Evolutionary conservation across 192 early-diverging fungal genomes (phyloP).

Genomic region (Tieghemiomyces parasiticus): DNA sequence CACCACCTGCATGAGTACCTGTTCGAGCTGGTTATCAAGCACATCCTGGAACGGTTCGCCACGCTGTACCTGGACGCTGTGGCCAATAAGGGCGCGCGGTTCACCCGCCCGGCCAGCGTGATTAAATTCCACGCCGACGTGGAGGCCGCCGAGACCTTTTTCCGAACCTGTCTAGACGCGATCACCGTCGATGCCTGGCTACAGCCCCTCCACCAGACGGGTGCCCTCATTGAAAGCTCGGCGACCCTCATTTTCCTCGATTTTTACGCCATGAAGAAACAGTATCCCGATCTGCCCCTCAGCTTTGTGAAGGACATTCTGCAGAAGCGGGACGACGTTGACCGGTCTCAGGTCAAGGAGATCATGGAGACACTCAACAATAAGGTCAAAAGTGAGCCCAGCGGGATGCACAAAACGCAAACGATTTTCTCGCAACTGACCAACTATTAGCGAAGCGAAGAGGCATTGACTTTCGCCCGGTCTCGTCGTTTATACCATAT

Average conservation of each 20-base stretch:
- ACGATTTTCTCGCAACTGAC: background rate
- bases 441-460: background rate
- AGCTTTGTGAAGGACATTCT: conserved; percentile 85
- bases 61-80: conserved; percentile 78
- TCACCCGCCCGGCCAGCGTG: conserved; percentile 46
- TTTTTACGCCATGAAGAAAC: conserved; percentile 78
- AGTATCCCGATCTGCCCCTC: conserved; percentile 85
- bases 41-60: conserved; percentile 73
- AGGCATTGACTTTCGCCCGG: too few species aligned
- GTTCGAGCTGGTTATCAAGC: conserved; percentile 72
- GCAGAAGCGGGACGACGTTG: conserved; percentile 78
- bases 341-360: conserved; percentile 66
- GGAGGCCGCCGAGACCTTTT: conserved; percentile 56
- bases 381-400: conserved; percentile 38
- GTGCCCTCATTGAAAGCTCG: conserved; percentile 62
- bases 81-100: conserved; percentile 55
- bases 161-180: conserved; percentile 50
- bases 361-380: conserved; percentile 68
- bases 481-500: too few species aligned
- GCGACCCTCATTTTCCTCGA: conserved; percentile 79
- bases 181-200: conserved; percentile 65
- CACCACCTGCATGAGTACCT: conserved; percentile 78
- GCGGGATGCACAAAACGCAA: conserved; percentile 1
- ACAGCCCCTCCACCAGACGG: conserved; percentile 68
- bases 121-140: conserved; percentile 68